phyloP scores from a whole-genome alignment of 2,329 filamentous ascomycete genomes.

The Fusarium drepaniforme region DNA sequence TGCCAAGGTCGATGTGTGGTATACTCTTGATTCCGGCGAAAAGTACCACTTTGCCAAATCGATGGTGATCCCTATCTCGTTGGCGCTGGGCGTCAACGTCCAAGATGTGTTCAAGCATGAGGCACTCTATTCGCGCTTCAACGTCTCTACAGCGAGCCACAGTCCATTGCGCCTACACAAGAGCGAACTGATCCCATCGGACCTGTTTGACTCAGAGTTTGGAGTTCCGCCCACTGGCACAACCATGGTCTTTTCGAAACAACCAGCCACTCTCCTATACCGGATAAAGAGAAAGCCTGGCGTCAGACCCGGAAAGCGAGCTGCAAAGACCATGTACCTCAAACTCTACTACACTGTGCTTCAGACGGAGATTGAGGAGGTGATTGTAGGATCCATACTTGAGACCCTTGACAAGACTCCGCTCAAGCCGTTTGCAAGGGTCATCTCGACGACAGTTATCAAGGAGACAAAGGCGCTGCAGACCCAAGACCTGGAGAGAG shows the following conservation, averaged over 20 bases:
- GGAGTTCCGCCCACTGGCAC: conserved; percentile 64
- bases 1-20: conserved; percentile 81
- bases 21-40: conserved; percentile 74
- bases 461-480: conserved; percentile 59
- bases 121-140: conserved; percentile 88
- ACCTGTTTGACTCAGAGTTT: conserved; percentile 75
- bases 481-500: conserved; percentile 66
- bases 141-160: conserved; percentile 82
- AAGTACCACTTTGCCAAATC: conserved; percentile 51
- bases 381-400: conserved; percentile 59
- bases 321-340: conserved; percentile 69
- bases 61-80: conserved; percentile 77
- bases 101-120: conserved; percentile 93
- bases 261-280: conserved; percentile 85
- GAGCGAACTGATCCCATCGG: conserved; percentile 77
- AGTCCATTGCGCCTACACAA: conserved; percentile 81
- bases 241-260: conserved; percentile 80
- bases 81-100: conserved; percentile 94
- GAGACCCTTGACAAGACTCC: conserved; percentile 54
- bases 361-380: conserved; percentile 76
- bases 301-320: conserved; percentile 48
- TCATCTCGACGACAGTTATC: conserved; percentile 59
- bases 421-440: conserved; percentile 60
- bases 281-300: conserved; percentile 73
- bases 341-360: conserved; percentile 82